Conservation (phyloP, 1,139 yeast genomes). For the Dujonia santamariae region DNA sequence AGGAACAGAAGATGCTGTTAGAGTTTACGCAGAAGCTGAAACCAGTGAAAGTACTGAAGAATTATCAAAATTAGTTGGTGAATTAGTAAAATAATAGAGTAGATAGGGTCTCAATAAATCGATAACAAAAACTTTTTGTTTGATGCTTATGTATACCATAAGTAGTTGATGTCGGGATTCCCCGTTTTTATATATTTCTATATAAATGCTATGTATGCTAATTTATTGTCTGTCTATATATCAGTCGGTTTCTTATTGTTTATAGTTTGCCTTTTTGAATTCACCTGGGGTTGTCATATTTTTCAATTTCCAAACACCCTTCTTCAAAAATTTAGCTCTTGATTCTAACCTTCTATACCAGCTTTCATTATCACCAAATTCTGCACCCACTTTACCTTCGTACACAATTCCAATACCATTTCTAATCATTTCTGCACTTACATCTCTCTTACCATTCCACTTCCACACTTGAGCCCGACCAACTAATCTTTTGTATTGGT, state of each 20-base stretch:
- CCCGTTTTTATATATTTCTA: neutral
- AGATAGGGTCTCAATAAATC: no score
- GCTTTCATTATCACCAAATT: slow-evolving; percentile 74
- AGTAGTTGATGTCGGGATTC: no score
- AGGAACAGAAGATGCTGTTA: slow-evolving; percentile 97
- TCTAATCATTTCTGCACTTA: slow-evolving; percentile 82
- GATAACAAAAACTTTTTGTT: no score
- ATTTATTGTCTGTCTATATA: no score
- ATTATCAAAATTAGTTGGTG: slow-evolving; percentile 32
- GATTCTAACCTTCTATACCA: slow-evolving; percentile 58
- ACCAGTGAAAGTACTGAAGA: slow-evolving; percentile 33
- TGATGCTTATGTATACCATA: no score
- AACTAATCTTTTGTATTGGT: slow-evolving; percentile 88
- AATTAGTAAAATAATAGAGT: slow-evolving; percentile 21
- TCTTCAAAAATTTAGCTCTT: slow-evolving; percentile 50
- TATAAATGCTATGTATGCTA: slow-evolving; percentile 1
- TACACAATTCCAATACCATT: slow-evolving; percentile 85
- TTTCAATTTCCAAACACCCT: slow-evolving; percentile 71
- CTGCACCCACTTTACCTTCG: slow-evolving; percentile 78
- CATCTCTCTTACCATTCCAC: slow-evolving; percentile 72
- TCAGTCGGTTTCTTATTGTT: neutral
- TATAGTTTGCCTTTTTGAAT: slow-evolving; percentile 47
- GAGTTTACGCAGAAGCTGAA: slow-evolving; percentile 90
- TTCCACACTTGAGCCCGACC: slow-evolving; percentile 76
- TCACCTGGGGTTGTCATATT: slow-evolving; percentile 76